Evolutionary conservation across 345 rosid species (phyloP).

Genomic region (Brassica cretica): DNA sequence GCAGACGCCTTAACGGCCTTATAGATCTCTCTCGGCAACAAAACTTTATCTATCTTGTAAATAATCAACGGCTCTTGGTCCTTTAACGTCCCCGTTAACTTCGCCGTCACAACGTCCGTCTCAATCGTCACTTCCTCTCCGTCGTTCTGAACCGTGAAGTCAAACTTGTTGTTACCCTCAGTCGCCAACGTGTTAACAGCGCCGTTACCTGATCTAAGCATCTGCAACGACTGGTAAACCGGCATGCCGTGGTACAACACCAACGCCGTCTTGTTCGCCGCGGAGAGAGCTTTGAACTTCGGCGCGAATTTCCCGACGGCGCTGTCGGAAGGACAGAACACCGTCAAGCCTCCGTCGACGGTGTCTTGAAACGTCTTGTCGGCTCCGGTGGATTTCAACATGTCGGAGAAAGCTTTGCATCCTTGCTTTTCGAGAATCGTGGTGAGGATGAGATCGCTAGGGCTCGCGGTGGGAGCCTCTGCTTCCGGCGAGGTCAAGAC

Average conservation of each 20-base stretch:
- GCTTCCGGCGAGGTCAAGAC: slow-evolving; percentile 72
- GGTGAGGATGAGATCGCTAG: slow-evolving; percentile 63
- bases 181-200: slow-evolving; percentile 86
- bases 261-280: slow-evolving; percentile 61
- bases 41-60: slow-evolving; percentile 64
- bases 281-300: slow-evolving; percentile 68
- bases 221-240: slow-evolving; percentile 61
- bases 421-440: slow-evolving; percentile 73
- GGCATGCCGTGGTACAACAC: slow-evolving; percentile 80
- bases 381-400: slow-evolving; percentile 63
- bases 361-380: slow-evolving; percentile 64
- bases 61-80: slow-evolving; percentile 81
- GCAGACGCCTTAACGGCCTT: slow-evolving; percentile 48
- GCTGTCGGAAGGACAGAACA: slow-evolving; percentile 78
- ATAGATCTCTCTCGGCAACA: slow-evolving; percentile 77
- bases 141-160: slow-evolving; percentile 73
- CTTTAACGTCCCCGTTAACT: slow-evolving; percentile 59
- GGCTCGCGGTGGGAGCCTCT: slow-evolving; percentile 79
- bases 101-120: slow-evolving; percentile 63
- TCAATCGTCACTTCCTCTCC: slow-evolving; percentile 71
- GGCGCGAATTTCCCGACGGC: slow-evolving; percentile 65
- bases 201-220: slow-evolving; percentile 78
- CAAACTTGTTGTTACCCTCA: slow-evolving; percentile 71
- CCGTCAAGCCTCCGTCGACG: slow-evolving; percentile 81
- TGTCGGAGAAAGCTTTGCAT: slow-evolving; percentile 74